A percentile compares a stretch with the other conserved stretches of the same genome.
phyloP scores from a whole-genome alignment of 306 rosid genomes.

The Prunus kanzakura region DNA sequence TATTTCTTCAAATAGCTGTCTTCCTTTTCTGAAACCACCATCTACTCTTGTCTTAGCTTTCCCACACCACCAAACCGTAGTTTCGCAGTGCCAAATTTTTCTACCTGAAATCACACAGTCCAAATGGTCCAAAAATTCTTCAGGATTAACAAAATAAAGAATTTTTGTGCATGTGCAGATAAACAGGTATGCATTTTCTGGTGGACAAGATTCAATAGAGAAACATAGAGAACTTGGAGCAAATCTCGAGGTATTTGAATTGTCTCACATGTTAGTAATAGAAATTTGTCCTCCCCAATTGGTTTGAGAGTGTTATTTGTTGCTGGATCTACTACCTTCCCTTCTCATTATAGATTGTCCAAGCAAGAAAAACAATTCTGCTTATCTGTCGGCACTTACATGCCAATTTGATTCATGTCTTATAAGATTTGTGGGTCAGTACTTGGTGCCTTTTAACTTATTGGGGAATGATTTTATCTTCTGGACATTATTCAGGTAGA shows the following conservation, averaged over 20 bases:
- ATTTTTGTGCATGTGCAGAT: slow-evolving; percentile 50
- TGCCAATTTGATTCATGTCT: not conserved
- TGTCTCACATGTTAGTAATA: not conserved
- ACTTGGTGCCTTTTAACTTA: not conserved
- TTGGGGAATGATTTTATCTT: not conserved
- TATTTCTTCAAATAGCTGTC: not conserved
- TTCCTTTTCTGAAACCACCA: not conserved
- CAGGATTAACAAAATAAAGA: not conserved
- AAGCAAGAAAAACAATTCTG: not conserved
- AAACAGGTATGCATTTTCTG: slow-evolving; percentile 81
- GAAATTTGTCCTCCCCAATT: not conserved
- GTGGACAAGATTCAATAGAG: slow-evolving; percentile 92
- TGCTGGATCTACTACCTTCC: not conserved
- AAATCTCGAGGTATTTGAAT: slow-evolving; percentile 67
- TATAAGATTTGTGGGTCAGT: not conserved
- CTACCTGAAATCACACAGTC: not conserved
- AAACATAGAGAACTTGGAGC: slow-evolving; percentile 88
- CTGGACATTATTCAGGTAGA: slow-evolving; percentile 63
- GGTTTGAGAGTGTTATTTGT: not conserved
- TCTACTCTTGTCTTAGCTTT: not conserved
- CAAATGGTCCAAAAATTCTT: not conserved
- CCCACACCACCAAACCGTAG: not conserved
- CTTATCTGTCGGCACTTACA: not conserved
- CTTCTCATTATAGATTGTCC: not conserved
- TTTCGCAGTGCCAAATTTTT: not conserved